Evolutionary conservation across 257 asterid genomes (phyloP).

Genomic region (Solanum paucissectum): DNA sequence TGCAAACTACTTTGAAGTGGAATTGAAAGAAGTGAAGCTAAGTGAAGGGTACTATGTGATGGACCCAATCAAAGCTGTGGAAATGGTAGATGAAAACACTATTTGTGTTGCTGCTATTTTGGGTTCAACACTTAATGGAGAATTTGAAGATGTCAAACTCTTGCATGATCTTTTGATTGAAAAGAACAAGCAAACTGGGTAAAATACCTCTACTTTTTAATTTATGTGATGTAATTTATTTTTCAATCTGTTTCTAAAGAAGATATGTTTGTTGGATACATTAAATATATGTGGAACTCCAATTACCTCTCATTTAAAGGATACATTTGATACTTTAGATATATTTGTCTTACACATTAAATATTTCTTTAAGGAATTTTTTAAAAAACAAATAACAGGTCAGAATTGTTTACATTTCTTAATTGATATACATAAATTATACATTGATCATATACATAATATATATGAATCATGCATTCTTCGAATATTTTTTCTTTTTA

Average conservation of each 20-base stretch:
- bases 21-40: slow-evolving; percentile 16
- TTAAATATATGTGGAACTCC: not conserved
- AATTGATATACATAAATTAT: not conserved
- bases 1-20: slow-evolving; percentile 27
- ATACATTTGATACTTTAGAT: not conserved
- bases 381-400: not conserved
- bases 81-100: slow-evolving; percentile 19
- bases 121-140: slow-evolving; percentile 28
- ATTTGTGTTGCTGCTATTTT: slow-evolving; percentile 27
- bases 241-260: not conserved
- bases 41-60: slow-evolving; percentile 19
- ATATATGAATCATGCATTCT: no score
- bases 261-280: not conserved
- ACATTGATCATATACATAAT: not conserved
- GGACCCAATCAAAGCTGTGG: slow-evolving; percentile 18
- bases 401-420: not conserved
- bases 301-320: not conserved
- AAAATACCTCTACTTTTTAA: not conserved
- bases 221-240: not conserved
- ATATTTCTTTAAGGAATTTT: not conserved
- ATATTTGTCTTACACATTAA: not conserved
- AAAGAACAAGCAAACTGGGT: slow-evolving; percentile 22
- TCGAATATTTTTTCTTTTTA: no score
- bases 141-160: slow-evolving; percentile 25
- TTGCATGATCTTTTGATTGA: slow-evolving; percentile 13